Evolutionary conservation across 352 stramenopile species (phyloP).

Genomic region (Phytopythium cucurbitacearum): DNA sequence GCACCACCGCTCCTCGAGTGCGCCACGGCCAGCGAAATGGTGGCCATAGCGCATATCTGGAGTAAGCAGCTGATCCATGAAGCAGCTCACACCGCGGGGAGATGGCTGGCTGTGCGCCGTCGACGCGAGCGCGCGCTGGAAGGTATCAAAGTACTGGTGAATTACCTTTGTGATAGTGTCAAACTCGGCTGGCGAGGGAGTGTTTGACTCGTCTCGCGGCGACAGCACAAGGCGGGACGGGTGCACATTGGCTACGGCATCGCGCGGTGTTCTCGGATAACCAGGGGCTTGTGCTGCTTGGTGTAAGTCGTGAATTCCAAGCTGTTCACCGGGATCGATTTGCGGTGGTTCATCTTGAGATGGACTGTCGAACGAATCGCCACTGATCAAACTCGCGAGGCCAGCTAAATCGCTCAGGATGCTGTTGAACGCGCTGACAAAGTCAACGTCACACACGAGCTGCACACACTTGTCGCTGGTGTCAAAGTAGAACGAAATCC

Average conservation of each 20-base stretch:
- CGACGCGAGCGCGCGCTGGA: constrained; percentile 1
- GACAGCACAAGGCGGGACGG: too few relatives aligned
- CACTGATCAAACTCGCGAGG: constrained; percentile 15
- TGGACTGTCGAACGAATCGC: too few relatives aligned
- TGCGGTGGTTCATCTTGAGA: too few relatives aligned
- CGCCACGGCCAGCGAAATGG: constrained; percentile 4
- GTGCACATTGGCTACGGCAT: too few relatives aligned
- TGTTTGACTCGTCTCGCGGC: too few relatives aligned
- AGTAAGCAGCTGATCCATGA: constrained; percentile 2
- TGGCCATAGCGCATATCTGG: constrained; percentile 5
- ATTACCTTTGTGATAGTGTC: not conserved
- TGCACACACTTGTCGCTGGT: not conserved
- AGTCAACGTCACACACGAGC: constrained; percentile 18
- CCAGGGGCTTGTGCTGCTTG: too few relatives aligned
- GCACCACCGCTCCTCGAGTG: constrained; percentile 2
- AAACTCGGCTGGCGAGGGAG: too few relatives aligned
- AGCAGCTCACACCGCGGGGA: not conserved
- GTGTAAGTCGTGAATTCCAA: too few relatives aligned
- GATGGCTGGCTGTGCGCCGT: not conserved
- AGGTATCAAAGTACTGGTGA: constrained; percentile 1
- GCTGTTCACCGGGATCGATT: too few relatives aligned
- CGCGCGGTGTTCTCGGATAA: too few relatives aligned
- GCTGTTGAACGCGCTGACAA: constrained; percentile 16
- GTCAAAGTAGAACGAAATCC: constrained; percentile 8
- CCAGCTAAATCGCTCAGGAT: constrained; percentile 18